Base-by-base conservation (phyloP, 2,329 filamentous ascomycete genomes). In the Acrodontium crateriforme region DNA sequence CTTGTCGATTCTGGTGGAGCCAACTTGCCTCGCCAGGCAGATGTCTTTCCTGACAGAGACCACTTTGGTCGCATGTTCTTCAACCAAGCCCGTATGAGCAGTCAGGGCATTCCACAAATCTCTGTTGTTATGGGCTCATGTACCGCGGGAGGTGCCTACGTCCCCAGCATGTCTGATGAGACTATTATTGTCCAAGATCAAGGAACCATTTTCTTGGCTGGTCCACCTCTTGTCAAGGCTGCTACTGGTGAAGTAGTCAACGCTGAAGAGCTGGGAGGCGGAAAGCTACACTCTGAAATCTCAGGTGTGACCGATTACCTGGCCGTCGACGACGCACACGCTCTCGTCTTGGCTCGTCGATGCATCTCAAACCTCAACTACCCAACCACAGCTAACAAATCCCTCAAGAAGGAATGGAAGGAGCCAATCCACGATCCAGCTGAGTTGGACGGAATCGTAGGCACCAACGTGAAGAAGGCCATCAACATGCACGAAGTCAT, bases 41-140 rank as follows among this genome's bases (percentile, higher is more conserved):
- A 94, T 50, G 87, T 95, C 32, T 95, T 98, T 54, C 89, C 87
- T 1, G 87, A 95, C 54, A 69, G 76, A 40, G 83, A 94, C 30
- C 87, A 95, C 55, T 95, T 98, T 50, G 84, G 87, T 18, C 81
- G 87, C 40, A 93, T 95, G 52, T 98, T 98, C 65, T 98, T 79
- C 66, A 94, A 98, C 59, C 87, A 98, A 57, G 87, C 89, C 3
- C 69, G 82, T 46, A 93, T 95, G 84, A 89, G 80, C 42, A 70
- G 78, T 2, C 60, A 76, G 41, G 83, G 84, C 4, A 92, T 95
- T 36, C 87, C 87, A 1, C 87, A 95, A 50, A 79, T 98, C 42
- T 77, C 82, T 7, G 83, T 94, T 2, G 87, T 98, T 25, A 94
- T 98, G 87, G 87, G 87, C 1, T 81, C 87, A 23, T 98, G 89